Evolutionary conservation across 768 basidiomycete genomes (phyloP).

Genomic region (Suillus occidentalis): DNA sequence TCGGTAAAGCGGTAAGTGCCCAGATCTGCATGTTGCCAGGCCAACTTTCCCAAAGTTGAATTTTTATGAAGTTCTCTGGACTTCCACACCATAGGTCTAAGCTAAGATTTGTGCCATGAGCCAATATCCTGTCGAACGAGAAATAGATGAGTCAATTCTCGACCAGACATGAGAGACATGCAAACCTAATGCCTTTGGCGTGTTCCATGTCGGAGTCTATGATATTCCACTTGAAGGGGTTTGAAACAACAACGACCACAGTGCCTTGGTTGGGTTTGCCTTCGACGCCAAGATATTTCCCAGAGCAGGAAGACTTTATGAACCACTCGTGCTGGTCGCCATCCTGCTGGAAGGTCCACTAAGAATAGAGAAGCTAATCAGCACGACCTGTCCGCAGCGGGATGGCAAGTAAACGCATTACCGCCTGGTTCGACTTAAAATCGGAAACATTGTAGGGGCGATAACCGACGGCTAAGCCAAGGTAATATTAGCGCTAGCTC

Average conservation of each 20-base stretch:
- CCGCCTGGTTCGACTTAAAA: slow-evolving; percentile 40
- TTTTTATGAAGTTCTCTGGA: background rate
- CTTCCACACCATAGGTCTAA: background rate
- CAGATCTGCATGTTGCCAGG: background rate
- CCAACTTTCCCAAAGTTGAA: background rate
- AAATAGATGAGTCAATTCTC: background rate
- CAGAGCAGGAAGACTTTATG: slow-evolving; percentile 43
- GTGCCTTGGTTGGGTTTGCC: slow-evolving; percentile 37
- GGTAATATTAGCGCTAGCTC: background rate
- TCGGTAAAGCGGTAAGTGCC: no score
- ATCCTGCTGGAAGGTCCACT: slow-evolving; percentile 48
- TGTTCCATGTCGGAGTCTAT: slow-evolving; percentile 42
- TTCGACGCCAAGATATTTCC: slow-evolving; percentile 40
- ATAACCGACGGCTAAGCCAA: slow-evolving; percentile 49
- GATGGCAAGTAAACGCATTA: slow-evolving; percentile 14
- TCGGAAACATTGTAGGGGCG: slow-evolving; percentile 38
- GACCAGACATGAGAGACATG: background rate
- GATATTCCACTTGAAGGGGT: slow-evolving; percentile 49
- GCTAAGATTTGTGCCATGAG: background rate
- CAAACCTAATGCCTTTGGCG: slow-evolving; percentile 43
- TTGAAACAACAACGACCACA: slow-evolving; percentile 35
- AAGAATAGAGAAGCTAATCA: background rate
- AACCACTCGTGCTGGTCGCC: slow-evolving; percentile 37
- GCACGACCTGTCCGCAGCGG: background rate
- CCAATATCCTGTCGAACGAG: slow-evolving; percentile 27